Evolutionary conservation across 2,329 filamentous ascomycete species (phyloP), one percentile per base, ranked within the genome.

Genomic region (Tolypocladium amazonense): DNA sequence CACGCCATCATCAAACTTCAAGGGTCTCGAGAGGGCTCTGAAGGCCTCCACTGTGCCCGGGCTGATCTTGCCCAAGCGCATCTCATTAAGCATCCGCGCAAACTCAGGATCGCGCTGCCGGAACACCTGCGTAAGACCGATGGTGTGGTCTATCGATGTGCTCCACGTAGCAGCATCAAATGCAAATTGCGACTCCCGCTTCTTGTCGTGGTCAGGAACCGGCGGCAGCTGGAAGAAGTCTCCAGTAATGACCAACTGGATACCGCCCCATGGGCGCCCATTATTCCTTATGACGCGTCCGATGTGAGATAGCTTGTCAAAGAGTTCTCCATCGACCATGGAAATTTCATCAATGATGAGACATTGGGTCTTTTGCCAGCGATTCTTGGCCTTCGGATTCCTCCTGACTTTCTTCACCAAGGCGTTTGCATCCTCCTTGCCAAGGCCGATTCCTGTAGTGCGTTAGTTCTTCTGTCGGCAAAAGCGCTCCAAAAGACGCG

Each of bases 221-320:
- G 94, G 94, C 0, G 94, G 94, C 4, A 99, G 77, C 71, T 99
- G 94, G 74, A 99, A 99, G 75, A 99, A 99, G 69, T 99, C 94
- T 3, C 94, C 94, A 0, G 94, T 99, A 61, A 99, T 90, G 60
- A 99, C 84, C 37, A 99, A 81, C 66, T 99, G 94, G 54, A 99
- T 97, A 6, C 94, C 94, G 59, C 94, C 95, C 79, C 96, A 99
- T 0, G 94, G 89, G 12, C 90, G 84, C 12, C 90, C 92, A 66
- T 96, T 97, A 70, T 95, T 96, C 58, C 92, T 86, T 62, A 99
- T 86, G 4, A 81, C 85, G 59, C 93, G 84, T 18, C 92, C 93
- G 65, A 99, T 89, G 62, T 89, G 84, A 62, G 95, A 92, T 23
- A 99, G 81, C 73, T 99, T 99, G 77, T 99, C 94, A 65, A 97